phyloP scores from a whole-genome alignment of 768 basidiomycete species.

The Tricholomella constricta region DNA sequence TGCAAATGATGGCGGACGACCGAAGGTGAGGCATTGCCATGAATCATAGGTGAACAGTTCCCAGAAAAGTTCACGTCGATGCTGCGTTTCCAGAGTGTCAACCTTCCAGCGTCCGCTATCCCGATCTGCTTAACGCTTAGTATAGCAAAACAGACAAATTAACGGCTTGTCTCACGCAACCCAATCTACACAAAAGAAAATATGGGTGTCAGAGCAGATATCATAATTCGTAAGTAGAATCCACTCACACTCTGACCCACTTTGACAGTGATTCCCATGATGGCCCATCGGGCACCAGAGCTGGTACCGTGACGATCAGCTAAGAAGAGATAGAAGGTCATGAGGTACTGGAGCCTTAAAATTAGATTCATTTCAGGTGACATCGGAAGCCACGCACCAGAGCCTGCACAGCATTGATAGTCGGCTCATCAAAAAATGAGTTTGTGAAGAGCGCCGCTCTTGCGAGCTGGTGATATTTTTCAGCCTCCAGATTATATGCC shows the following conservation, averaged over 20 bases:
- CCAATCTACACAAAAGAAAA: constrained; percentile 51
- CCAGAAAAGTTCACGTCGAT: constrained; percentile 71
- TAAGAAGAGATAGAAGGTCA: constrained; percentile 71
- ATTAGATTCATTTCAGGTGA: constrained; percentile 8
- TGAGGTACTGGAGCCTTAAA: constrained; percentile 50
- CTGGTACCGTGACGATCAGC: constrained; percentile 67
- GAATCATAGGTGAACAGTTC: constrained; percentile 58
- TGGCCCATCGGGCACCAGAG: constrained; percentile 65
- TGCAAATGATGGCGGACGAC: constrained; percentile 70
- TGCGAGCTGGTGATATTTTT: constrained; percentile 69
- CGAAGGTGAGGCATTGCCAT: constrained; percentile 68
- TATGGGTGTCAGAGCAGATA: constrained; percentile 7
- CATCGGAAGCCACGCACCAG: constrained; percentile 44
- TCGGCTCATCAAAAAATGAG: constrained; percentile 68
- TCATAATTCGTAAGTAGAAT: constrained; percentile 17
- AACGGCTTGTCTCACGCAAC: constrained; percentile 50
- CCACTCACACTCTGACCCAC: constrained; percentile 66
- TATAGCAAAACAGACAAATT: constrained; percentile 7
- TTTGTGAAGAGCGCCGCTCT: constrained; percentile 65
- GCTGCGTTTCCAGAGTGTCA: constrained; percentile 56
- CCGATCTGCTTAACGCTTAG: constrained; percentile 47
- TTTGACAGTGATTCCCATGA: constrained; percentile 71
- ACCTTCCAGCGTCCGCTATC: constrained; percentile 72
- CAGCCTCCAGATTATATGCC: constrained; percentile 66
- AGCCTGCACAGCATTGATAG: constrained; percentile 66